Evolutionary conservation across 2,329 filamentous ascomycete genomes (phyloP).

Genomic region (Thelonectria rubi): DNA sequence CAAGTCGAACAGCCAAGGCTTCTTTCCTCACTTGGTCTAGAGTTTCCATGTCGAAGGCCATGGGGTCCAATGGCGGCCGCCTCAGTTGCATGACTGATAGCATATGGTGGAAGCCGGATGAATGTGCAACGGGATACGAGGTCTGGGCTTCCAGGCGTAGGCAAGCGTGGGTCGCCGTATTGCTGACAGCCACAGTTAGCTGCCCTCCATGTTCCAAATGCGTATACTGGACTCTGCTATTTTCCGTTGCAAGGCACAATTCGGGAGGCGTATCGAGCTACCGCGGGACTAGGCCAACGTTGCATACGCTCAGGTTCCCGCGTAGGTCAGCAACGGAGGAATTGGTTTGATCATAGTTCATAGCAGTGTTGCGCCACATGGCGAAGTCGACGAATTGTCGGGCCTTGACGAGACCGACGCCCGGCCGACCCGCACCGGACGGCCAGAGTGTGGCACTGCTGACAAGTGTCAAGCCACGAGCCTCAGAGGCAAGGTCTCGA

Average conservation of each 20-base stretch:
- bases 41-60: slow-evolving; percentile 31
- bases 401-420: slow-evolving; percentile 2
- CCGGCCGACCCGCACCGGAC: slow-evolving; percentile 11
- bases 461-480: slow-evolving; percentile 32
- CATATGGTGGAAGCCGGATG: slow-evolving; percentile 35
- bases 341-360: not conserved
- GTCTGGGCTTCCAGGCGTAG: slow-evolving; percentile 30
- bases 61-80: slow-evolving; percentile 36
- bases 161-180: slow-evolving; percentile 37
- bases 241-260: slow-evolving; percentile 22
- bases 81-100: slow-evolving; percentile 39
- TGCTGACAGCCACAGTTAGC: slow-evolving; percentile 37
- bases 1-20: slow-evolving; percentile 13
- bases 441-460: slow-evolving; percentile 29
- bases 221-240: slow-evolving; percentile 32
- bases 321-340: slow-evolving; percentile 28
- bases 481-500: slow-evolving; percentile 31
- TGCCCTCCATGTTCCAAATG: slow-evolving; percentile 33
- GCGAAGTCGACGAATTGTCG: slow-evolving; percentile 18
- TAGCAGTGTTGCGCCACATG: slow-evolving; percentile 27
- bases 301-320: slow-evolving; percentile 30
- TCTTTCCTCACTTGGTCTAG: slow-evolving; percentile 13
- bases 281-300: slow-evolving; percentile 31
- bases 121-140: slow-evolving; percentile 44
- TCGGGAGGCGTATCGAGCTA: slow-evolving; percentile 25